Evolutionary conservation across 805 yeast genomes (phyloP), one percentile per base, ranked within the genome.

Genomic region (Wickerhamiella parazyma): DNA sequence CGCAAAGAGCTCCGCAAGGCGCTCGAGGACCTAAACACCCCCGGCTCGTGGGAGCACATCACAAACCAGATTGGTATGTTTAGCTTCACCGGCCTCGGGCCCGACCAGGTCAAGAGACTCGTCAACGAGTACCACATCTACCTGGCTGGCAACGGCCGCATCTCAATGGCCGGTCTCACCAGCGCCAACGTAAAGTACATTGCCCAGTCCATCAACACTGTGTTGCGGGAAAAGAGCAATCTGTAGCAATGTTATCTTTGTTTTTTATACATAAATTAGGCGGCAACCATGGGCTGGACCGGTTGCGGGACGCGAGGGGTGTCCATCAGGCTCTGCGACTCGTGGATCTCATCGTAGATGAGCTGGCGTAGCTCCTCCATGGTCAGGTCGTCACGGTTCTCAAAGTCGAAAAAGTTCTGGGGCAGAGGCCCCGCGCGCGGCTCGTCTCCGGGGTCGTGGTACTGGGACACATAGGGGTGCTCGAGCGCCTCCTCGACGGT

Each of bases 401-500:
- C 98, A 56, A 91, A 91, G 50, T 83, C 91, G 55, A 91, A 89
- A 60, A 89, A 86, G 52, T 79, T 84, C 33, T 76, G 77, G 0
- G 95, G 91, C 24, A 91, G 78, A 33, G 83, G 81, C 17, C 76
- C 75, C 5, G 55, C 52, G 2, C 46, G 36, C 5, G 68, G 68
- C 62, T 91, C 97, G 58, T 91, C 97, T 24, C 73, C 72, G 5
- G 95, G 91, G 61, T 86, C 95, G 58, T 85, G 96, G 87, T 95
- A 91, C 25, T 82, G 73, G 38, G 77, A 70, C 44, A 91, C 64
- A 59, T 89, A 91, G 7, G 95, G 95, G 63, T 91, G 98, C 48
- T 69, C 71, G 41, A 91, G 67, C 0, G 97, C 96, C 52, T 85
- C 80, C 46, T 81, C 85, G 3, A 87, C 97, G 0, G 86, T 76